A percentile compares a stretch with the other conserved stretches of the same genome.
These are phyloP conservation scores for Entonaema liquescens DNA, from an alignment of 495 filamentous ascomycete genomes.

Conservation along the genomic window DNA sequence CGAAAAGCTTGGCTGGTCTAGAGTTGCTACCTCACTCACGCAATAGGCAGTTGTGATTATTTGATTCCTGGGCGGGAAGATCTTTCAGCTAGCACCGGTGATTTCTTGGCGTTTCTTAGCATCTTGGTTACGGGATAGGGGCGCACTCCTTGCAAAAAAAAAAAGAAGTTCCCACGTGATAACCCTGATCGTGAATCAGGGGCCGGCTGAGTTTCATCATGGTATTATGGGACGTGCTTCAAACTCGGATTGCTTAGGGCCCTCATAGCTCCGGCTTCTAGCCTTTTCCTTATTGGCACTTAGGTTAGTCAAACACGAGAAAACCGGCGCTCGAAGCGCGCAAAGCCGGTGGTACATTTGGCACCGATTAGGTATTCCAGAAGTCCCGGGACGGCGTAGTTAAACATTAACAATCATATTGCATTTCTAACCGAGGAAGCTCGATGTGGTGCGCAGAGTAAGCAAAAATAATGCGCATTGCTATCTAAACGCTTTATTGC, in stretches of 20 bases:
- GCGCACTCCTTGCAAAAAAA: slow-evolving; percentile 4
- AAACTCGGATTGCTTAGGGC: slow-evolving; percentile 34
- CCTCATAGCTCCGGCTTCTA: slow-evolving; percentile 10
- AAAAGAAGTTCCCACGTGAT: slow-evolving; percentile 24
- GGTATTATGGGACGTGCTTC: slow-evolving; percentile 37
- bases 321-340: slow-evolving; percentile 18
- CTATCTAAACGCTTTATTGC: background rate
- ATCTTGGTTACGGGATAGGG: slow-evolving; percentile 19
- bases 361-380: slow-evolving; percentile 7
- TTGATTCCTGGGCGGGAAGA: slow-evolving; percentile 7
- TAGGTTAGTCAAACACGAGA: slow-evolving; percentile 18
- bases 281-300: slow-evolving; percentile 17
- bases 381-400: slow-evolving; percentile 10
- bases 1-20: slow-evolving; percentile 13
- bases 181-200: slow-evolving; percentile 37
- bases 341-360: slow-evolving; percentile 28
- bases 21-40: slow-evolving; percentile 11
- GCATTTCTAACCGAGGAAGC: slow-evolving; percentile 10
- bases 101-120: slow-evolving; percentile 34
- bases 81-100: slow-evolving; percentile 1
- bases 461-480: slow-evolving; percentile 13
- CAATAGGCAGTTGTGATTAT: slow-evolving; percentile 11
- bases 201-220: slow-evolving; percentile 38
- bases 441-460: slow-evolving; percentile 4
- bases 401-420: background rate